Conservation (phyloP, 352 stramenopile genomes). For the Globisporangium paroecandrum region DNA sequence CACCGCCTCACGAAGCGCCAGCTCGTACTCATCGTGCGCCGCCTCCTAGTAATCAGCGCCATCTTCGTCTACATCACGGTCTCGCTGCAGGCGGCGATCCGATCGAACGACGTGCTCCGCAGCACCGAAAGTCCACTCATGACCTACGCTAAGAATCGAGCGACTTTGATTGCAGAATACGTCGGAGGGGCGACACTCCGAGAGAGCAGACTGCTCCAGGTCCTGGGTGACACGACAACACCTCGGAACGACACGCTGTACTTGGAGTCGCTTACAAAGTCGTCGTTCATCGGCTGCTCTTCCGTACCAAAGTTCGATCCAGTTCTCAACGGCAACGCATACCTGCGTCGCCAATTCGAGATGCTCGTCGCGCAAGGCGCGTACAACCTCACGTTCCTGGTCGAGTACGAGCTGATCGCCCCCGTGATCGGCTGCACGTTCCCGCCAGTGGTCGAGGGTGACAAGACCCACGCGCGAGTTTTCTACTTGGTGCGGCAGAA, state of each 20-base stretch:
- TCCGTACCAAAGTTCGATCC: constrained; percentile 12
- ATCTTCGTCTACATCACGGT: constrained; percentile 8
- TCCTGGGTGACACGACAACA: constrained; percentile 26
- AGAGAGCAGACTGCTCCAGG: constrained; percentile 31
- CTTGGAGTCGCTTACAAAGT: constrained; percentile 20
- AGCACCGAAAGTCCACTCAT: background rate
- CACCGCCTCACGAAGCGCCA: background rate
- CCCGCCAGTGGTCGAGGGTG: background rate
- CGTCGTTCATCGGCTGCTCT: constrained; percentile 23
- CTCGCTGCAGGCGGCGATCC: constrained; percentile 5
- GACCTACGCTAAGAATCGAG: background rate
- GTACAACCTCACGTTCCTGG: constrained; percentile 19
- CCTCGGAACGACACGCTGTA: constrained; percentile 29
- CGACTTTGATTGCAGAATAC: constrained; percentile 27
- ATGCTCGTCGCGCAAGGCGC: constrained; percentile 6
- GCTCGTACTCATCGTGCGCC: constrained; percentile 2
- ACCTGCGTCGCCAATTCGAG: constrained; percentile 21
- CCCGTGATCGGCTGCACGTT: constrained; percentile 24
- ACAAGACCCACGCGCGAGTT: background rate
- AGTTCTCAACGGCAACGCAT: constrained; percentile 32
- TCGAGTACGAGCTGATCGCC: constrained; percentile 27
- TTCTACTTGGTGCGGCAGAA: constrained; percentile 6
- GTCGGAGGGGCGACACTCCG: constrained; percentile 22
- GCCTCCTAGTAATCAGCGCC: background rate
- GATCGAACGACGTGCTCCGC: background rate